Evolutionary conservation across 2,329 filamentous ascomycete species (phyloP), one percentile per base, ranked within the genome.

Genomic region (Elsinoe batatas): DNA sequence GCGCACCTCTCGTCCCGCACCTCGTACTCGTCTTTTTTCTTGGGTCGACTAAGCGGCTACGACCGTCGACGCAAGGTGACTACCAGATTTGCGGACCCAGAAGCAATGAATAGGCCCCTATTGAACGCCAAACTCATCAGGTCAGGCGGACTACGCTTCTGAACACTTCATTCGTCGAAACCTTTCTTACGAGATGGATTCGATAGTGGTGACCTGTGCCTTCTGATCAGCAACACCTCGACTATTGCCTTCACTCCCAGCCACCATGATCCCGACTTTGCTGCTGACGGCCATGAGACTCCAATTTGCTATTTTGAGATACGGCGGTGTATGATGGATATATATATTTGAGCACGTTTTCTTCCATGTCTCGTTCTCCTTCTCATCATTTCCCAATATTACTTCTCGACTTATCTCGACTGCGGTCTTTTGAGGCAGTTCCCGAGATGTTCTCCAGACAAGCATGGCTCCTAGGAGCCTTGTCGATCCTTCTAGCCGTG

Each of bases 191-290:
- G 47, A 51, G 15, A 51, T n/a, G 47, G 32, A 51, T 51, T 38
- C 47, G 47, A 51, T 38, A 51, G 47, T 51, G 17, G 32, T 38
- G 47, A 57, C 57, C 54, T n/a, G 38, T 54, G 22, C 53, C 58
- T 37, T 42, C 57, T 26, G 53, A 53, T n/a, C 56, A 58, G 20
- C 58, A 58, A 42, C 46, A 43, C 33, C 54, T 55, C 42, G 47
- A 55, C 33, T 57, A 53, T 51, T 36, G 35, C 32, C 40, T 44
- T 51, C 17, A 22, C 8, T 22, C 32, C 37, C 33, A 51, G 33
- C 47, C 32, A 51, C 47, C 18, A 12, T 38, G 33, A 22, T 51
- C 26, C 32, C 15, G 8, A 37, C 11, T 18, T 20, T 38, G 18
- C 32, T 51, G 47, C 47, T 51, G 36, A 51, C 32, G 47, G 47